These are phyloP conservation scores for Cylindrotheca fusiformis DNA, from an alignment of 108 stramenopile species.

Conservation along the genomic window DNA sequence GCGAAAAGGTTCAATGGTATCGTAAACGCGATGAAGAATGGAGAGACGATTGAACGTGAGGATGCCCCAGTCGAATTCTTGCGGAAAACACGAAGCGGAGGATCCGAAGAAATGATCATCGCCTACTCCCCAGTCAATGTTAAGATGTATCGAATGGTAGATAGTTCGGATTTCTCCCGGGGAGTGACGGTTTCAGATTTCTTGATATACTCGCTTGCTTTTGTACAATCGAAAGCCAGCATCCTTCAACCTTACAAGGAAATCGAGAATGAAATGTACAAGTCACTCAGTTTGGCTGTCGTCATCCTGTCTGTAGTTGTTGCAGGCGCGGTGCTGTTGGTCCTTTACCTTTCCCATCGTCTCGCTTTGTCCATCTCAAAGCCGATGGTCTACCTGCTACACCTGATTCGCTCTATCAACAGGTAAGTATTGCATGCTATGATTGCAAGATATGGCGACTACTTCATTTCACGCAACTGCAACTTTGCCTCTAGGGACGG, in stretches of 20 bases:
- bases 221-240: conserved; percentile 5
- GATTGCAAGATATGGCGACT: conserved; percentile 18
- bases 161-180: conserved; percentile 39
- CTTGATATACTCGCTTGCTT: conserved; percentile 36
- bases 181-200: conserved; percentile 23
- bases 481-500: not conserved
- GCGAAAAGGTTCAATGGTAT: conserved; percentile 1
- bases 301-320: conserved; percentile 12
- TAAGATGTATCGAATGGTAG: conserved; percentile 11
- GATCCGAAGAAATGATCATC: conserved; percentile 24
- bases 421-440: conserved; percentile 14
- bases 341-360: conserved; percentile 12
- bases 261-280: conserved; percentile 11
- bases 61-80: conserved; percentile 7
- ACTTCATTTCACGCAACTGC: conserved; percentile 28
- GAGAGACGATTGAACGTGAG: not conserved
- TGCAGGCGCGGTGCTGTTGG: conserved; percentile 6
- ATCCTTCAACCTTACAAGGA: conserved; percentile 2
- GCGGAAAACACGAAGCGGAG: conserved; percentile 9
- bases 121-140: conserved; percentile 36
- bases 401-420: conserved; percentile 21
- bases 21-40: conserved; percentile 28
- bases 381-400: conserved; percentile 27
- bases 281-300: conserved; percentile 10
- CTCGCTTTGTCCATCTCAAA: conserved; percentile 20